Evolutionary conservation across 164 flowering plant genomes (phyloP), one percentile per base, ranked within the genome.

Genomic region (Berberis thunbergii): DNA sequence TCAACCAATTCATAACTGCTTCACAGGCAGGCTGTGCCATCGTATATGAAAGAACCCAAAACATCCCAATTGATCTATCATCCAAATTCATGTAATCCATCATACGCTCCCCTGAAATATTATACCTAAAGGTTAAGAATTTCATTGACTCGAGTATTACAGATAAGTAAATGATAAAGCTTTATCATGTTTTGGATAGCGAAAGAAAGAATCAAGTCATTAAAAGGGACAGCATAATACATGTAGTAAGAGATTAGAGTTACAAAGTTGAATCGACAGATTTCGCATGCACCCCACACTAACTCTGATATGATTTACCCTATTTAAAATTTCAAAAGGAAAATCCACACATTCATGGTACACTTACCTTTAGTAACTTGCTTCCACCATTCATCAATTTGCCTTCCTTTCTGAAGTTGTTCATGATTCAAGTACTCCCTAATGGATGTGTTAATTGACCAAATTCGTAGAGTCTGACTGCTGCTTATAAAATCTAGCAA

Each of bases 381-480:
- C 76, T 81, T 91, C 97, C 97, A 91, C 99, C 99, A 95, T 76
- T 95, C 99, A 84, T 95, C 97, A 61, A 95, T 95, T 76, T 95
- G 97, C 66, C 85, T 95, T 73, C 99, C 99, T 75, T 95, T 95
- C 72, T 85, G 97, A 62, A 95, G 90, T 72, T 88, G 97, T 73
- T 95, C 99, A 64, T 75, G 84, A 67, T 89, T 95, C 70, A 95
- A 73, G 76, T 77, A 83, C 57, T 89, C 99, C 78, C 97, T 84
- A 43, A 88, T 80, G 54, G 88, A 71, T 6, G 93, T 72, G 74
- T 85, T 89, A 72, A 91, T 67, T 62, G 99, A 91, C 99, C 99
- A 89, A 62, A 95, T 85, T 1, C 97, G 87, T 63, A 91, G 75
- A 64, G 87, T 86, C 63, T 89, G 99, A 70, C 99, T 86, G 71